phyloP scores from a whole-genome alignment of 1,284 basidiomycete species.

The Thecaphora thlaspeos region DNA sequence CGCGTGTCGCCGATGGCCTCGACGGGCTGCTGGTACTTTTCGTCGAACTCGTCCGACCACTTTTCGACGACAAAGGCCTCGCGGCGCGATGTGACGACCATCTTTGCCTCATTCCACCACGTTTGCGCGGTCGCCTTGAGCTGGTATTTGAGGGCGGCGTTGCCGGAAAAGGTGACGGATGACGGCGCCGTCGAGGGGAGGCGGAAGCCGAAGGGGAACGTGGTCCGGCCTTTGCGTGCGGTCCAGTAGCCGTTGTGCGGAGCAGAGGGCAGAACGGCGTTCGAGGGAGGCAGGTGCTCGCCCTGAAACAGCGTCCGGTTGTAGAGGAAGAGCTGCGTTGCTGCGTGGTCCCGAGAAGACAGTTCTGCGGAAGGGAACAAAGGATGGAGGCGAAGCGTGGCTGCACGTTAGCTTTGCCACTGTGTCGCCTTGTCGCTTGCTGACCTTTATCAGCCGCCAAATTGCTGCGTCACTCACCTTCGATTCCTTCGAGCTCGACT shows the following conservation, averaged over 20 bases:
- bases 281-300: conserved; percentile 47
- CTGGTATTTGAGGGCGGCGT: conserved; percentile 43
- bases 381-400: too few relatives aligned
- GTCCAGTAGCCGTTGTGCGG: conserved; percentile 49
- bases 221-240: conserved; percentile 47
- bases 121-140: conserved; percentile 49
- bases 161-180: conserved; percentile 44
- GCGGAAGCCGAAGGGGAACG: conserved; percentile 49
- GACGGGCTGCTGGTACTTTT: conserved; percentile 33
- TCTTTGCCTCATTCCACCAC: conserved; percentile 47
- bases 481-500: conserved; percentile 42
- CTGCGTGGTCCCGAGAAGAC: conserved; percentile 48
- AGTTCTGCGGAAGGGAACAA: conserved; percentile 27
- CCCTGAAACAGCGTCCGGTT: conserved; percentile 51
- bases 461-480: conserved; percentile 20
- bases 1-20: conserved; percentile 48
- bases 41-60: conserved; percentile 39
- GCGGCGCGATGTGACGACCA: conserved; percentile 35
- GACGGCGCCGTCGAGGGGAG: conserved; percentile 43
- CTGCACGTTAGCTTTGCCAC: too few relatives aligned
- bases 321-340: conserved; percentile 50
- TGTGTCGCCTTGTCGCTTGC: too few relatives aligned
- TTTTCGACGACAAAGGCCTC: conserved; percentile 49
- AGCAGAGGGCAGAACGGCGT: conserved; percentile 46
- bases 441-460: too few relatives aligned